These are phyloP conservation scores for Phylloporus rhodoxanthus DNA, from an alignment of 768 basidiomycete genomes.

Conservation along the genomic window DNA sequence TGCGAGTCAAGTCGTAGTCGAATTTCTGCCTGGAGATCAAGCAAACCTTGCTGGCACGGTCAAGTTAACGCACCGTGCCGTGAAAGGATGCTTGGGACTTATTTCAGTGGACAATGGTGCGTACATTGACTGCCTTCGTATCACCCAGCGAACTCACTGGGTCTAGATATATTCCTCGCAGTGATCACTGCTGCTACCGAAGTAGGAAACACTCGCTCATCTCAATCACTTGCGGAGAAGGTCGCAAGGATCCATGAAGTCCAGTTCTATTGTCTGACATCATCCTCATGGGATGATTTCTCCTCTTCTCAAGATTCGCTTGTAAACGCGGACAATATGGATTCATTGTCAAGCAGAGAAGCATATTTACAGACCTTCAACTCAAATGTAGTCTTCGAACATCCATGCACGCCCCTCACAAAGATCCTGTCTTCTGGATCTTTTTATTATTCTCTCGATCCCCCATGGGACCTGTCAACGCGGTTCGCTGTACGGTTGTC, in stretches of 20 bases:
- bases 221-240: slow-evolving; percentile 51
- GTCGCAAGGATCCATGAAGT: slow-evolving; percentile 85
- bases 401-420: slow-evolving; percentile 83
- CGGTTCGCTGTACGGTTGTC: slow-evolving; percentile 66
- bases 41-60: slow-evolving; percentile 62
- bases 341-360: slow-evolving; percentile 39
- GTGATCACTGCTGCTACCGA: slow-evolving; percentile 73
- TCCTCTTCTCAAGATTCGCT: slow-evolving; percentile 46
- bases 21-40: slow-evolving; percentile 71
- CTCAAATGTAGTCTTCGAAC: slow-evolving; percentile 60
- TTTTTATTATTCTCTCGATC: slow-evolving; percentile 86
- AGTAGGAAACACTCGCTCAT: slow-evolving; percentile 64
- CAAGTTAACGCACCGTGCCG: slow-evolving; percentile 61
- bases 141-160: slow-evolving; percentile 4
- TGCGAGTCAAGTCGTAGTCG: slow-evolving; percentile 70
- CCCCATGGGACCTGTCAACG: slow-evolving; percentile 86
- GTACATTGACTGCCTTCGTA: slow-evolving; percentile 15
- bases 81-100: slow-evolving; percentile 81
- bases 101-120: slow-evolving; percentile 67
- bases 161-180: slow-evolving; percentile 77
- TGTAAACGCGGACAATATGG: slow-evolving; percentile 51
- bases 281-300: slow-evolving; percentile 78
- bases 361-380: slow-evolving; percentile 40
- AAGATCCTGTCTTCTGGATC: slow-evolving; percentile 89
- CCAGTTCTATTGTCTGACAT: slow-evolving; percentile 81